A percentile compares a stretch with the other conserved stretches of the same genome.
These are phyloP conservation scores for Hymenoscyphus infarciens DNA, from an alignment of 2,329 filamentous ascomycete species.

Conservation along the genomic window DNA sequence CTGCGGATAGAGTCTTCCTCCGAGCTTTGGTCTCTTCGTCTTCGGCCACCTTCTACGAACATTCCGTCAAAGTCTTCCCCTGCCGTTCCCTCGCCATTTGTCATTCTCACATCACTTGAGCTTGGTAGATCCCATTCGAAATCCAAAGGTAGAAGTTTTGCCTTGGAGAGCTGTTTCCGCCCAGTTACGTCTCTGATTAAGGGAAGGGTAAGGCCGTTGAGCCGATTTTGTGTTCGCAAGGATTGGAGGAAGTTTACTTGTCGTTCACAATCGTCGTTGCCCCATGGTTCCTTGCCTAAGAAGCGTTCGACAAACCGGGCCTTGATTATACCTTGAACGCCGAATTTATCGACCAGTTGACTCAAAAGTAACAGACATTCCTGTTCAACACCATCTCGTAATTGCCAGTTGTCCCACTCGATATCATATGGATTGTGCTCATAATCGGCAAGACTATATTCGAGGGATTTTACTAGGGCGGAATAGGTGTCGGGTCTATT, in stretches of 20 bases:
- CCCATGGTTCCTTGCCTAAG: constrained; percentile 72
- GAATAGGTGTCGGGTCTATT: constrained; percentile 34
- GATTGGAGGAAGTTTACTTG: constrained; percentile 47
- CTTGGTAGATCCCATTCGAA: constrained; percentile 42
- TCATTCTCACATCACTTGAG: constrained; percentile 41
- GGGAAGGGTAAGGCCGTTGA: constrained; percentile 46
- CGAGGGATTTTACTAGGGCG: constrained; percentile 58
- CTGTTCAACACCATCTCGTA: constrained; percentile 60
- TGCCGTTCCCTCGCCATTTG: constrained; percentile 50
- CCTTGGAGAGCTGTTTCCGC: constrained; percentile 28
- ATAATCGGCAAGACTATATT: constrained; percentile 50
- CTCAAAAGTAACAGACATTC: constrained; percentile 55
- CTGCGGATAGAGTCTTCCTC: constrained; percentile 72
- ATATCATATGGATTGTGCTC: constrained; percentile 51
- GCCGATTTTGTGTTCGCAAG: constrained; percentile 23
- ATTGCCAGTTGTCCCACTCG: constrained; percentile 59
- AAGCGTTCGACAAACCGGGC: constrained; percentile 68
- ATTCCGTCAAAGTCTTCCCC: constrained; percentile 32
- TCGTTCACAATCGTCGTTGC: constrained; percentile 50
- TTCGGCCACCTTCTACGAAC: constrained; percentile 36
- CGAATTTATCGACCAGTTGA: constrained; percentile 52
- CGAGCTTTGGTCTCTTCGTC: constrained; percentile 49
- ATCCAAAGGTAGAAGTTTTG: constrained; percentile 28
- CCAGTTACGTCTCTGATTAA: constrained; percentile 32
- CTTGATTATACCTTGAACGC: constrained; percentile 54